These are phyloP conservation scores for Talaromyces verruculosus DNA, from an alignment of 2,329 filamentous ascomycete species.

Conservation along the genomic window DNA sequence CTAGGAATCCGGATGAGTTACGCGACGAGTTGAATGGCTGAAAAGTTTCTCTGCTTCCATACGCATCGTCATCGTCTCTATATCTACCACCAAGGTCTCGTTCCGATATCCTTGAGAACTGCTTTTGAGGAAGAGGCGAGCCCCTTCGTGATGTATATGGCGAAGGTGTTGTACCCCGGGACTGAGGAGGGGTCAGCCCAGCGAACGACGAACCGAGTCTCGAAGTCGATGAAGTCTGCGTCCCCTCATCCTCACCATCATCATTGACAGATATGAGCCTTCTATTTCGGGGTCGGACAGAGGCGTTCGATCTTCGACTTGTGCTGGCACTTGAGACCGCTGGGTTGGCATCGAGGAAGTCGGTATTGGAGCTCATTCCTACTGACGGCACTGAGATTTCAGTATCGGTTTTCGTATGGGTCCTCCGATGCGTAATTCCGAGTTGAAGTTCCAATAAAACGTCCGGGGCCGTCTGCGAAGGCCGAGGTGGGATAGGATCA, in stretches of 20 bases:
- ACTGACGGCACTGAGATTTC: constrained; percentile 21
- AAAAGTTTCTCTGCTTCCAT: constrained; percentile 29
- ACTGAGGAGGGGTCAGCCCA: constrained; percentile 38
- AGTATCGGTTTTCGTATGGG: neutral
- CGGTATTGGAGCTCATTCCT: constrained; percentile 46
- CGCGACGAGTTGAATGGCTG: constrained; percentile 22
- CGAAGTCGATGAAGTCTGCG: constrained; percentile 28
- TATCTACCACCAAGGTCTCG: constrained; percentile 23
- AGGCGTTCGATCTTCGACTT: constrained; percentile 36
- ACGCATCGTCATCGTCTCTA: constrained; percentile 25
- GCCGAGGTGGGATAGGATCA: constrained; percentile 15
- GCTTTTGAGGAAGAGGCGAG: constrained; percentile 42
- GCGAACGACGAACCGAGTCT: constrained; percentile 32
- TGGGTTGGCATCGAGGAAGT: constrained; percentile 38
- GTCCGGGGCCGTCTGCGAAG: constrained; percentile 19
- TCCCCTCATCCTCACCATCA: constrained; percentile 33
- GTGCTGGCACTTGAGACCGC: constrained; percentile 35
- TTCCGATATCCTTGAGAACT: constrained; percentile 35
- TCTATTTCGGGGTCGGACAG: constrained; percentile 46
- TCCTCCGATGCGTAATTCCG: neutral
- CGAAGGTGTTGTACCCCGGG: constrained; percentile 44
- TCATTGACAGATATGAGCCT: constrained; percentile 46
- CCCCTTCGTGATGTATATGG: constrained; percentile 37
- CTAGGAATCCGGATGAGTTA: constrained; percentile 39
- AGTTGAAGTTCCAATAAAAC: constrained; percentile 24